phyloP scores from a whole-genome alignment of 2,329 filamentous ascomycete species.

The Keithomyces neogunnii region DNA sequence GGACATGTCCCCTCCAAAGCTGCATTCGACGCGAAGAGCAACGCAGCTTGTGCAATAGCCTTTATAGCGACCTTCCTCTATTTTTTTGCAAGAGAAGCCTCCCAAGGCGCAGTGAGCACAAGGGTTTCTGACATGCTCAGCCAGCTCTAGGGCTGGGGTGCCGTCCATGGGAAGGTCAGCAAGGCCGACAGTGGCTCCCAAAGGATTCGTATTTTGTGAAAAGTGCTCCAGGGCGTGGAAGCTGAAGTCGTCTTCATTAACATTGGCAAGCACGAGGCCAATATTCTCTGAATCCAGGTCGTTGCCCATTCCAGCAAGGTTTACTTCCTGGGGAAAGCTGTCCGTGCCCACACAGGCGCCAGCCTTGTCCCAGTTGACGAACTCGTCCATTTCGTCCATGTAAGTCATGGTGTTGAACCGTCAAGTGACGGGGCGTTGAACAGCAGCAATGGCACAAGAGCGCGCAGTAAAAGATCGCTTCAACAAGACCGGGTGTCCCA shows the following conservation, averaged over 20 bases:
- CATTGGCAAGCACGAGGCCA: constrained; percentile 46
- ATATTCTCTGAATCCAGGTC: constrained; percentile 30
- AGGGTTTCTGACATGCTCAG: constrained; percentile 21
- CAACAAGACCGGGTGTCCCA: constrained; percentile 7
- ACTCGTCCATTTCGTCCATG: constrained; percentile 50
- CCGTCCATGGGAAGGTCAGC: constrained; percentile 19
- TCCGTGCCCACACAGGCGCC: constrained; percentile 27
- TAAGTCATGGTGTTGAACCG: constrained; percentile 20
- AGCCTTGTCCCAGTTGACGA: constrained; percentile 54
- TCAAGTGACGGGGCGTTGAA: constrained; percentile 11
- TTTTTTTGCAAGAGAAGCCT: constrained; percentile 51
- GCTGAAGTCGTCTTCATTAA: constrained; percentile 50
- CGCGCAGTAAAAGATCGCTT: constrained; percentile 3
- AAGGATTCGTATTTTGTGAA: constrained; percentile 27
- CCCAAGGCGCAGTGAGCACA: constrained; percentile 44
- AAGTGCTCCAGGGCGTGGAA: constrained; percentile 53
- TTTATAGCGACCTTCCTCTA: constrained; percentile 50
- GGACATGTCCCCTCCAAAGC: constrained; percentile 35
- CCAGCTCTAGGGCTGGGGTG: constrained; percentile 15
- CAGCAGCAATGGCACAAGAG: constrained; percentile 2
- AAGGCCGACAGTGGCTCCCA: constrained; percentile 7
- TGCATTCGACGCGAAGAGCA: constrained; percentile 49
- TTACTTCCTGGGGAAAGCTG: constrained; percentile 22
- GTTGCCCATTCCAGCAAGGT: constrained; percentile 26
- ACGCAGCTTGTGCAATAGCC: constrained; percentile 57